A percentile compares a stretch with the other conserved stretches of the same genome.
Conservation (phyloP, 2,329 filamentous ascomycete genomes). For the Cladophialophora yegresii region DNA sequence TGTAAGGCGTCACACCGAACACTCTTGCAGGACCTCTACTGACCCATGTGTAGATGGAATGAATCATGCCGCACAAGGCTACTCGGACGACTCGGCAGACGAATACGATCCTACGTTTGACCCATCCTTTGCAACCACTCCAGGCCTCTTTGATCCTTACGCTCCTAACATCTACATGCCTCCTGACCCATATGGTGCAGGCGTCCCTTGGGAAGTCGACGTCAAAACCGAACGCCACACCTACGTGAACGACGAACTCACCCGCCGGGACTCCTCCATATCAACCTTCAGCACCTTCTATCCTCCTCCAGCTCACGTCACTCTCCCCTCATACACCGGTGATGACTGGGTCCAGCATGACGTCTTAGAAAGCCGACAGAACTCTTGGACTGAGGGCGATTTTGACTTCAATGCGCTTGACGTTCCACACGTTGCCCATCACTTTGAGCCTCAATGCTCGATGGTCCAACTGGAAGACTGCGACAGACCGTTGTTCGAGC, state of each 20-base stretch:
- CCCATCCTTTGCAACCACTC: slow-evolving; percentile 59
- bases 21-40: background rate
- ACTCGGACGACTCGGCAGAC: slow-evolving; percentile 78
- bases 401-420: slow-evolving; percentile 81
- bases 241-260: slow-evolving; percentile 87
- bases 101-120: slow-evolving; percentile 67
- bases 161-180: slow-evolving; percentile 55
- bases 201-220: slow-evolving; percentile 82
- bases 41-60: slow-evolving; percentile 22
- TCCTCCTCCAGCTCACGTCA: slow-evolving; percentile 67
- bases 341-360: slow-evolving; percentile 67
- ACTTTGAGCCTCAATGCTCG: slow-evolving; percentile 43
- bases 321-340: slow-evolving; percentile 63
- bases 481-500: slow-evolving; percentile 82
- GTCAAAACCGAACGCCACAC: slow-evolving; percentile 94
- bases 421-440: slow-evolving; percentile 68
- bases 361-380: slow-evolving; percentile 59
- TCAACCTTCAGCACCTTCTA: slow-evolving; percentile 93
- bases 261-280: slow-evolving; percentile 79
- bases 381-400: slow-evolving; percentile 64
- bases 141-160: slow-evolving; percentile 46
- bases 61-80: slow-evolving; percentile 55
- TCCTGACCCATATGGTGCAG: slow-evolving; percentile 56
- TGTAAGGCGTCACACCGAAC: slow-evolving; percentile 13
- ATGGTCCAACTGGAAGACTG: slow-evolving; percentile 82